Conservation (phyloP, 805 yeast genomes). For the Zygoascus flipseniorum region DNA sequence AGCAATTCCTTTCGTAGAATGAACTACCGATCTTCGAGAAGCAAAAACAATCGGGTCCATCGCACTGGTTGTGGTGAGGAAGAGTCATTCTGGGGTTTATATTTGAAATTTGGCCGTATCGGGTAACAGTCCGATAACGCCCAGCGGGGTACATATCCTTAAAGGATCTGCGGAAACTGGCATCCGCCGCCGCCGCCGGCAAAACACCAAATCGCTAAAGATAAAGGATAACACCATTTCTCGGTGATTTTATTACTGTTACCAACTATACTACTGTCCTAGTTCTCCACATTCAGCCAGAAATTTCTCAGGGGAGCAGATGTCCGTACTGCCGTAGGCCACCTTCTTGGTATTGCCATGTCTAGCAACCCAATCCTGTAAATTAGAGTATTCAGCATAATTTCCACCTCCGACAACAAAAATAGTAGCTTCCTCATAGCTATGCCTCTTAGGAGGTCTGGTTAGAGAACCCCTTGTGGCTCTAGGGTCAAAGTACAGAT, state of each 20-base stretch:
- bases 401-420: slow-evolving; percentile 97
- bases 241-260: too few species aligned
- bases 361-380: slow-evolving; percentile 72
- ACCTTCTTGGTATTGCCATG: slow-evolving; percentile 43
- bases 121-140: neutral
- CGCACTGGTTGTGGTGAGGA: neutral
- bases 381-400: slow-evolving; percentile 85
- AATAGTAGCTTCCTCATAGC: slow-evolving; percentile 73
- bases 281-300: slow-evolving; percentile 26
- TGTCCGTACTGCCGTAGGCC: slow-evolving; percentile 79
- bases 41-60: slow-evolving; percentile 10
- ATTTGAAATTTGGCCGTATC: neutral
- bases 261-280: slow-evolving; percentile 15
- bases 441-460: slow-evolving; percentile 76
- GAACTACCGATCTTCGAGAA: slow-evolving; percentile 67
- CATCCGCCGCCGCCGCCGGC: neutral
- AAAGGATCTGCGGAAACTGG: neutral
- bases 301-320: slow-evolving; percentile 31
- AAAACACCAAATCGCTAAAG: too few species aligned
- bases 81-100: neutral
- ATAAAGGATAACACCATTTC: too few species aligned
- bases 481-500: slow-evolving; percentile 83
- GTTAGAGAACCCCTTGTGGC: slow-evolving; percentile 81
- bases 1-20: slow-evolving; percentile 64
- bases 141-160: neutral